Conservation (phyloP, 805 yeast species). For the Blastobotrys robertii region DNA sequence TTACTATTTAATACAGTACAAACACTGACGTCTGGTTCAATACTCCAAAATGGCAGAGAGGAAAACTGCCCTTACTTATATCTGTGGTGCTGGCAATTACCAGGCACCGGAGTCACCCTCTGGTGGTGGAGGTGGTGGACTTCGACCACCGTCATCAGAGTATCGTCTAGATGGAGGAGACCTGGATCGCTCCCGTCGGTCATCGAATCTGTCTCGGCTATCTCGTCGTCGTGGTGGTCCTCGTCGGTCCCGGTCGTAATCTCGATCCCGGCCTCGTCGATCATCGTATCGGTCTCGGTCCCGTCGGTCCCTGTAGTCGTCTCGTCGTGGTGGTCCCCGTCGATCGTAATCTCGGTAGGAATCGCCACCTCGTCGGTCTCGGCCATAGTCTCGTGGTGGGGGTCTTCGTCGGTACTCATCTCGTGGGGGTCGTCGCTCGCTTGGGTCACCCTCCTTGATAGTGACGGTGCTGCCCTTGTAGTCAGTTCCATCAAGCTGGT, state of each 20-base stretch:
- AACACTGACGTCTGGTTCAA: too few relatives aligned
- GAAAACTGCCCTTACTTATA: too few relatives aligned
- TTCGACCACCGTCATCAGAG: neutral
- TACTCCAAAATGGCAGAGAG: too few relatives aligned
- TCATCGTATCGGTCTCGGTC: constrained; percentile 22
- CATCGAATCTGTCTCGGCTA: constrained; percentile 38
- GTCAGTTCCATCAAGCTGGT: constrained; percentile 60
- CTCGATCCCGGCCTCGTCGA: constrained; percentile 31
- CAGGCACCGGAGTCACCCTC: too few relatives aligned
- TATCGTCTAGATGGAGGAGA: neutral
- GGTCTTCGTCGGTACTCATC: constrained; percentile 13
- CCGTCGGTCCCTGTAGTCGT: constrained; percentile 27
- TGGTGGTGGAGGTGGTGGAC: constrained; percentile 2
- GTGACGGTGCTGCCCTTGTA: constrained; percentile 56
- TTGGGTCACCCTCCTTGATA: constrained; percentile 49
- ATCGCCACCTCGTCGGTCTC: constrained; percentile 35
- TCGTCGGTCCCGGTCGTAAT: constrained; percentile 35
- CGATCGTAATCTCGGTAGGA: constrained; percentile 35
- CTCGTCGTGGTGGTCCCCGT: constrained; percentile 38
- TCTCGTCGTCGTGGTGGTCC: constrained; percentile 12
- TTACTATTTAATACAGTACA: too few relatives aligned
- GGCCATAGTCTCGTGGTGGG: constrained; percentile 35
- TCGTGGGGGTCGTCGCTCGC: constrained; percentile 6
- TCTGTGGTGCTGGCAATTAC: too few relatives aligned
- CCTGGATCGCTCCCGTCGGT: constrained; percentile 30